A percentile compares a stretch with the other conserved stretches of the same genome.
phyloP scores from a whole-genome alignment of 805 yeast species.

The Pichia phayaonensis region DNA sequence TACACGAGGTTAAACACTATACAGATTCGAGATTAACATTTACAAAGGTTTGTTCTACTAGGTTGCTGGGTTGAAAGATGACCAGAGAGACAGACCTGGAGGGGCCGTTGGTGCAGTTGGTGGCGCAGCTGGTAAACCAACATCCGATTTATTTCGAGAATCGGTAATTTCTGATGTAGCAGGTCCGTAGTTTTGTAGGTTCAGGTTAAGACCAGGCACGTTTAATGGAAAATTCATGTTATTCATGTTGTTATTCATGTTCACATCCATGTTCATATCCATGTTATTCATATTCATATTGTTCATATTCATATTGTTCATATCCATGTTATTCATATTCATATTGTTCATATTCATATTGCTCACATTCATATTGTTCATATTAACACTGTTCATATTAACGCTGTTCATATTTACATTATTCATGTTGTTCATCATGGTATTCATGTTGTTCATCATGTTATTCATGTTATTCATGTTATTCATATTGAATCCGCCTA shows the following conservation, averaged over 20 bases:
- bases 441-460: not conserved
- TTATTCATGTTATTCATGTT: not conserved
- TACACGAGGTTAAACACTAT: not conserved
- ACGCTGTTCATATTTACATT: not conserved
- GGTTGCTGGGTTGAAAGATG: not conserved
- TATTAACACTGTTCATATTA: not conserved
- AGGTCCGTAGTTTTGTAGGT: not conserved
- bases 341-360: not conserved
- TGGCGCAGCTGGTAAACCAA: not conserved
- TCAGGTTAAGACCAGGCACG: not conserved
- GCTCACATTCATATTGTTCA: not conserved
- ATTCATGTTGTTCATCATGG: no score
- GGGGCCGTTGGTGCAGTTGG: not conserved
- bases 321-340: not conserved
- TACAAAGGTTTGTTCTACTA: not conserved
- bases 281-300: not conserved
- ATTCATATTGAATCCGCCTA: not conserved
- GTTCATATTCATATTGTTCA: slow-evolving; percentile 2
- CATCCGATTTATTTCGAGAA: not conserved
- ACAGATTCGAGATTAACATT: not conserved
- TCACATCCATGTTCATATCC: not conserved
- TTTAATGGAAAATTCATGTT: not conserved
- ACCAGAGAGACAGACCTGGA: not conserved
- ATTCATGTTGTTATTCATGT: not conserved
- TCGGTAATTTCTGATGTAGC: not conserved